These are phyloP conservation scores for Marvania coccoides DNA, from an alignment of 139 green algal species.

Conservation along the genomic window DNA sequence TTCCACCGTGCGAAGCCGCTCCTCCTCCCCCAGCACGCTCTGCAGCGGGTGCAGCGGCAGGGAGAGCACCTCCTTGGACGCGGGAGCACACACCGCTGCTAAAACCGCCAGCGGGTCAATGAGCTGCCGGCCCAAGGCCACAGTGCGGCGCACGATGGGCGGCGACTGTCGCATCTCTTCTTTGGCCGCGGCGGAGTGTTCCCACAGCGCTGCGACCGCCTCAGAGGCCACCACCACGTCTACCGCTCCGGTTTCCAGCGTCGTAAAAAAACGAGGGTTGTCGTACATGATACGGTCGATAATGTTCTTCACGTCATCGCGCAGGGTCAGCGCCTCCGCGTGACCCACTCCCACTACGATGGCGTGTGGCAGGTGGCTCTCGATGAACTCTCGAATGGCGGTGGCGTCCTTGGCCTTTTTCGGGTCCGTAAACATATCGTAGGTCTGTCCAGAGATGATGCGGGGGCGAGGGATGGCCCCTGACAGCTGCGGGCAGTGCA, in stretches of 20 bases:
- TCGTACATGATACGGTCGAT: conserved; percentile 49
- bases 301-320: conserved; percentile 52
- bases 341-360: conserved; percentile 60
- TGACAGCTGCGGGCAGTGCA: conserved; percentile 28
- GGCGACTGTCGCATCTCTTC: conserved; percentile 54
- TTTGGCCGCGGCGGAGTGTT: conserved; percentile 49
- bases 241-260: conserved; percentile 40
- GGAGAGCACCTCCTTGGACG: conserved; percentile 25
- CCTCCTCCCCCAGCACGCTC: conserved; percentile 39
- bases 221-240: conserved; percentile 59
- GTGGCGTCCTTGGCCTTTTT: conserved; percentile 37
- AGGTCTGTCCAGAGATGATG: conserved; percentile 1
- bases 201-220: conserved; percentile 66
- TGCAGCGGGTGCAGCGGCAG: conserved; percentile 48
- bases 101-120: conserved; percentile 83
- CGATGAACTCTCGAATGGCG: conserved; percentile 55
- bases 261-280: conserved; percentile 25
- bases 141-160: conserved; percentile 65
- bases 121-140: conserved; percentile 65
- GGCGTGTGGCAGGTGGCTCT: conserved; percentile 70
- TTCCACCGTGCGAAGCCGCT: conserved; percentile 40
- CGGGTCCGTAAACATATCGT: conserved; percentile 37
- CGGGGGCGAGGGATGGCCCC: neutral
- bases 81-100: conserved; percentile 48
- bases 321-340: conserved; percentile 48